Base-by-base conservation (phyloP, 2,329 filamentous ascomycete genomes). In the Neonectria coccinea region DNA sequence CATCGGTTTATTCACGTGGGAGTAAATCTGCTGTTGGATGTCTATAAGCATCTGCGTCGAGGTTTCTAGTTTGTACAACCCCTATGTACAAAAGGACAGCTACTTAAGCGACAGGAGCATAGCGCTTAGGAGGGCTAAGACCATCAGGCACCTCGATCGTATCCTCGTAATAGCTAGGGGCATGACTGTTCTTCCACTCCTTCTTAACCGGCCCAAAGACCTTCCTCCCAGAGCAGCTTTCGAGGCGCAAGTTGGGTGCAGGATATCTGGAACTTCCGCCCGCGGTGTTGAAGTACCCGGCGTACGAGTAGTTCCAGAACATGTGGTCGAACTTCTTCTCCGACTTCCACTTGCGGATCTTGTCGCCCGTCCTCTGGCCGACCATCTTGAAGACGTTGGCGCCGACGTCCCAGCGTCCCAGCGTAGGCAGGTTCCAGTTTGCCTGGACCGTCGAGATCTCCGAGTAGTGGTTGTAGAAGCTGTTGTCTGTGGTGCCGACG, bases 401-500 rank as follows among this genome's bases (percentile, higher is more conserved):
- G 55, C 89, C 89, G 16, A 90, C 89, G 72, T 93, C 91, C 83
- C 86, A 92, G 64, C 91, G 88, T 11, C 90, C 91, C 2, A 93
- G 87, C 0, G 89, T 91, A 66, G 87, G 85, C 9, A 92, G 85
- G 67, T 82, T 84, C 89, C 90, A 92, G 83, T 92, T 93, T 62
- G 89, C 88, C 61, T 86, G 80, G 10, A 91, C 85, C 18, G 89
- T 88, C n/a, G 90, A 80, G 67, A 92, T 84, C 70, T 86, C 83
- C 9, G 87, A 90, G 82, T 92, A 92, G 81, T 92, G 91, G 77
- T 89, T 89, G 81, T 92, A 92, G 78, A 88, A 94, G 74, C 82
- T 87, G 71, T 80, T 73, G 77, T 97, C 92, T 2, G 82, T 88
- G 25, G 91, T 93, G 60, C 91, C 91, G 45, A 88, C 80, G 1